Base-by-base conservation (phyloP, 2,329 filamentous ascomycete genomes). In the Xylariomycetidae sp. region DNA sequence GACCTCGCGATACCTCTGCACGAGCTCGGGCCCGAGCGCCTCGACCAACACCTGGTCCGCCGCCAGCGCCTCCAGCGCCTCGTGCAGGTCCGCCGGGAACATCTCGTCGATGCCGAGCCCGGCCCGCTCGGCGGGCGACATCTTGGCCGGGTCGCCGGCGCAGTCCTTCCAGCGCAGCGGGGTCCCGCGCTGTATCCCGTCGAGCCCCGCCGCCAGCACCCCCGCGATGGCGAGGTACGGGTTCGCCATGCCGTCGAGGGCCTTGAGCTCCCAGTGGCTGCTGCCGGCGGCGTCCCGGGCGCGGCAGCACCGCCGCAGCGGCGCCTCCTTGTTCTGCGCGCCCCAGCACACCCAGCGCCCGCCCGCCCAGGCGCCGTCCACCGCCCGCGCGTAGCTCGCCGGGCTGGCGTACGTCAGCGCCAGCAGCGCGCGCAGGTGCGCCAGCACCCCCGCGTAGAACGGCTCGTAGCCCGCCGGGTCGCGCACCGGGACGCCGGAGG, bases 331-430 rank as follows among this genome's bases (percentile, higher is more conserved):
- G 56, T 92, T 92, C 59, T 92, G 79, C 4, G 77, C 83, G 10
- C 86, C 86, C 85, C 85, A 93, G 0, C 80, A 64, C 0, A 89
- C 73, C 79, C 81, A 89, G 6, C 78, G 74, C 0, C 84, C 84
- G n/a, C 84, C 84, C 0, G 83, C 74, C 85, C 85, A 92, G 38
- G 64, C 65, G n/a, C 84, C 73, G 33, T 87, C 79, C 2, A 62
- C 58, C 9, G 85, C 68, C 4, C 85, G 73, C 22, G 74, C 72
- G 56, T 92, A 92, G 54, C 79, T 85, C 1, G 68, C 67, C 2
- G 73, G 66, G 43, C 76, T 75, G 22, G 79, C 72, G 47, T 85
- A 74, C 0, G 76, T 78, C 37, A 92, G 80, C 0, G 85, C 82
- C 9, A 71, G 61, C n/a, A 92, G 61, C 3, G 76, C 72, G 0